Conservation (phyloP, 2,329 filamentous ascomycete species). For the Botryotinia convoluta region DNA sequence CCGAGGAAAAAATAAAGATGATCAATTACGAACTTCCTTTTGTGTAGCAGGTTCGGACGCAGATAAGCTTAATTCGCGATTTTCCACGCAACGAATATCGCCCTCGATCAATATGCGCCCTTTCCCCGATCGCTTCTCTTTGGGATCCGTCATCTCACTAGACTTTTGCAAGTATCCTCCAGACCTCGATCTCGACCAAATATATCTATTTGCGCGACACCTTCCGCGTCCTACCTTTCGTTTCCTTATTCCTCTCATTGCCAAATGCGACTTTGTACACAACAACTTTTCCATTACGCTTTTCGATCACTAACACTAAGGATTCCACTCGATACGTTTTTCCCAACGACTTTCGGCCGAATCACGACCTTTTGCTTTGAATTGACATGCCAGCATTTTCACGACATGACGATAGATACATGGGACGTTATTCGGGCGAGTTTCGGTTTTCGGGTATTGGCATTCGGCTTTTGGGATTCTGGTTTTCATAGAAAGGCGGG, state of each 20-base stretch:
- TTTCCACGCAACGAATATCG: constrained; percentile 33
- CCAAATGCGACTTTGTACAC: constrained; percentile 20
- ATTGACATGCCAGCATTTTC: constrained; percentile 20
- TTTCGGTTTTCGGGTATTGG: constrained; percentile 14
- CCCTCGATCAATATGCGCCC: constrained; percentile 26
- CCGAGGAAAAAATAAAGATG: constrained; percentile 68
- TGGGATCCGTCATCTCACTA: constrained; percentile 24
- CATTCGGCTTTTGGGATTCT: constrained; percentile 10
- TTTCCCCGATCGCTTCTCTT: constrained; percentile 25
- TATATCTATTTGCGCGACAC: constrained; percentile 34
- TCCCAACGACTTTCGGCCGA: constrained; percentile 16
- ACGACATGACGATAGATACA: constrained; percentile 20
- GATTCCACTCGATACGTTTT: constrained; percentile 11
- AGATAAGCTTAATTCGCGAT: constrained; percentile 59
- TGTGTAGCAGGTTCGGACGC: constrained; percentile 89
- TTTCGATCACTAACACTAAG: constrained; percentile 18
- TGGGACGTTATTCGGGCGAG: constrained; percentile 17
- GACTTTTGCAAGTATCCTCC: constrained; percentile 26
- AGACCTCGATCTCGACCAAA: constrained; percentile 32
- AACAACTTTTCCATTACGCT: constrained; percentile 14
- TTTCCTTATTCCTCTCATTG: constrained; percentile 13
- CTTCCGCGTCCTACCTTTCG: constrained; percentile 18
- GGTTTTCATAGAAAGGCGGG: constrained; percentile 11
- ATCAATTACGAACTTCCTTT: constrained; percentile 66
- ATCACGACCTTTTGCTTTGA: constrained; percentile 16